Conservation (phyloP, 2,329 filamentous ascomycete genomes). For the Fusarium sublunatum region DNA sequence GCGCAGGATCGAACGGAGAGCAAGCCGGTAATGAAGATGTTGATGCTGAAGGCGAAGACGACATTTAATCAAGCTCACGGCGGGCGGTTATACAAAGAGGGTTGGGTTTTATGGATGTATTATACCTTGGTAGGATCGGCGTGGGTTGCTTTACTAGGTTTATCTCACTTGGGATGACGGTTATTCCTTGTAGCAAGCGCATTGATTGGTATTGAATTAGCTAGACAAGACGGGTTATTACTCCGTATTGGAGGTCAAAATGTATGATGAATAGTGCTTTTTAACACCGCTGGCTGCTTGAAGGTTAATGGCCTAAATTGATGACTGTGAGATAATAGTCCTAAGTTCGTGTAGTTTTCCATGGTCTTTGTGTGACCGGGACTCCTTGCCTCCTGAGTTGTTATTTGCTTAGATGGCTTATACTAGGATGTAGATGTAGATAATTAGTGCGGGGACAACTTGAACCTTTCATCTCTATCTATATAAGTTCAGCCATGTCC, state of each 20-base stretch:
- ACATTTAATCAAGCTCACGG: slow-evolving; percentile 42
- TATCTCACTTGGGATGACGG: slow-evolving; percentile 16
- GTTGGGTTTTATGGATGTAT: slow-evolving; percentile 30
- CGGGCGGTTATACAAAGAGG: background rate
- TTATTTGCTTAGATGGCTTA: too few relatives aligned
- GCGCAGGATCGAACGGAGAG: slow-evolving; percentile 23
- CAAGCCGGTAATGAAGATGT: slow-evolving; percentile 44
- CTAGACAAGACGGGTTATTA: slow-evolving; percentile 18
- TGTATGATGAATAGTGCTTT: slow-evolving; percentile 5
- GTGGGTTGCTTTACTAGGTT: slow-evolving; percentile 27
- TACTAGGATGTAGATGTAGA: too few relatives aligned
- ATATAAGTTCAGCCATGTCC: slow-evolving; percentile 31
- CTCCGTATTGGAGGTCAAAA: slow-evolving; percentile 3
- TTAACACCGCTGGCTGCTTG: background rate
- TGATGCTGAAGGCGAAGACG: slow-evolving; percentile 51
- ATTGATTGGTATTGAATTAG: slow-evolving; percentile 33
- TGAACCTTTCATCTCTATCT: slow-evolving; percentile 9
- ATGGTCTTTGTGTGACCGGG: slow-evolving; percentile 6
- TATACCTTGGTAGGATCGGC: slow-evolving; percentile 36
- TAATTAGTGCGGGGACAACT: slow-evolving; percentile 13
- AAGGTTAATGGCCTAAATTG: background rate
- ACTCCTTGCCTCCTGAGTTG: too few relatives aligned
- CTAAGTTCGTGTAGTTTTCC: slow-evolving; percentile 10
- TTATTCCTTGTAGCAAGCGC: slow-evolving; percentile 33
- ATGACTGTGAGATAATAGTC: background rate